Evolutionary conservation across 805 yeast genomes (phyloP), one percentile per base, ranked within the genome.

Genomic region (Debaryomyces prosopidis): DNA sequence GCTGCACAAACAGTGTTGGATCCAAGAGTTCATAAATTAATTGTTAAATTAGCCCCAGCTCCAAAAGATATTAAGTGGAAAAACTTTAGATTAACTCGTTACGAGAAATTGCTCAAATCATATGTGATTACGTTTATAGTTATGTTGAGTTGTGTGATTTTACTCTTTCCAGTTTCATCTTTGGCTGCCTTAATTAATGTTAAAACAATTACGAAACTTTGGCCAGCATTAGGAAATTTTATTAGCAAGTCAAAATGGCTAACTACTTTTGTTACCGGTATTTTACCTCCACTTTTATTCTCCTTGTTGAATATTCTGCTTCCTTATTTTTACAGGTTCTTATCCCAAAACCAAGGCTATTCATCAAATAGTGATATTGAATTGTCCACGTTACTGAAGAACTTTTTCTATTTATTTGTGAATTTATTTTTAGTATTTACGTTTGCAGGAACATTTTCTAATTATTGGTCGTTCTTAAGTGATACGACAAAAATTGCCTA

Each of bases 341-440:
- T 81, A 28, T 70, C 83, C 1, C 65, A 66, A 45, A 60, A 65
- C 44, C 85, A 81, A 57, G 84, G 85, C 1, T 65, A 78, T 51
- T 61, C 74, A 9, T 79, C 82, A 40, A 77, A 78, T 47, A 81
- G 84, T 38, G 85, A 81, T 47, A 76, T 78, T 36, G 85, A 81
- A 59, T 60, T 81, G 36, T 75, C 82, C 3, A 73, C 83, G 2
- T 70, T 81, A 27, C 72, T 73, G 59, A 81, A 81, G 62, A 81
- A 81, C 55, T 81, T 81, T 59, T 73, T 79, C 56, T 81, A 77
- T 62, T 77, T 80, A 20, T 81, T 81, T 53, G 80, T 81, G 64
- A 80, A 80, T 55, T 70, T 81, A 66, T 81, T 81, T 48, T 66
- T 81, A 57, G 84, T 81, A 37, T 81, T 81, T 63, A 78, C 83